Evolutionary conservation across 495 filamentous ascomycete genomes (phyloP).

Genomic region (Lichina pygmaea): DNA sequence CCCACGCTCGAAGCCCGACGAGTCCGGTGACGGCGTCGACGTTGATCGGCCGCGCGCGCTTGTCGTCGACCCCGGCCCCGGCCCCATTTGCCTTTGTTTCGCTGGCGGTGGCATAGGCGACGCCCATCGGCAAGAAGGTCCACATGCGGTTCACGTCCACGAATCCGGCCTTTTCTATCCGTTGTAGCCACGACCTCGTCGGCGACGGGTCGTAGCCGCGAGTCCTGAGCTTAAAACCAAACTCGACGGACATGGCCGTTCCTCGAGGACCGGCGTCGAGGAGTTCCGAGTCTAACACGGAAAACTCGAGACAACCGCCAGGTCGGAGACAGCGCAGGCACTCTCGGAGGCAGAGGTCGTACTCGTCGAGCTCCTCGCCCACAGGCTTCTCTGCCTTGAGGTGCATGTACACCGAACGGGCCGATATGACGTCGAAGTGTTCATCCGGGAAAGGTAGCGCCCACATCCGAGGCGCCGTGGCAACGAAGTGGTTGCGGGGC

Average conservation of each 20-base stretch:
- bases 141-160: slow-evolving; percentile 59
- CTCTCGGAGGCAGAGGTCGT: slow-evolving; percentile 60
- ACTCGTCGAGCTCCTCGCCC: slow-evolving; percentile 37
- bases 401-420: slow-evolving; percentile 60
- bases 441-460: slow-evolving; percentile 64
- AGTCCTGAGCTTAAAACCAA: slow-evolving; percentile 63
- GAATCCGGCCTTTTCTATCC: slow-evolving; percentile 52
- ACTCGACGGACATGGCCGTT: slow-evolving; percentile 62
- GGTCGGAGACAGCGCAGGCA: slow-evolving; percentile 79
- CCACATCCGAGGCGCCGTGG: slow-evolving; percentile 46
- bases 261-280: slow-evolving; percentile 54
- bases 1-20: slow-evolving; percentile 79
- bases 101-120: slow-evolving; percentile 10
- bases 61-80: slow-evolving; percentile 32
- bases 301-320: slow-evolving; percentile 77
- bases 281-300: slow-evolving; percentile 66
- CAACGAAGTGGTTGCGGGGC: slow-evolving; percentile 62
- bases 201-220: slow-evolving; percentile 69
- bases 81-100: slow-evolving; percentile 18
- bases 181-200: slow-evolving; percentile 48
- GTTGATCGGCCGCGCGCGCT: slow-evolving; percentile 40
- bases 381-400: slow-evolving; percentile 32
- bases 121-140: slow-evolving; percentile 72
- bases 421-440: slow-evolving; percentile 80
- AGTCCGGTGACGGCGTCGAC: slow-evolving; percentile 52